Percentiles rank a stretch among this genome's conserved stretches.
Evolutionary conservation across 2,329 filamentous ascomycete species (phyloP).

Genomic region (Aspergillus fijiensis): DNA sequence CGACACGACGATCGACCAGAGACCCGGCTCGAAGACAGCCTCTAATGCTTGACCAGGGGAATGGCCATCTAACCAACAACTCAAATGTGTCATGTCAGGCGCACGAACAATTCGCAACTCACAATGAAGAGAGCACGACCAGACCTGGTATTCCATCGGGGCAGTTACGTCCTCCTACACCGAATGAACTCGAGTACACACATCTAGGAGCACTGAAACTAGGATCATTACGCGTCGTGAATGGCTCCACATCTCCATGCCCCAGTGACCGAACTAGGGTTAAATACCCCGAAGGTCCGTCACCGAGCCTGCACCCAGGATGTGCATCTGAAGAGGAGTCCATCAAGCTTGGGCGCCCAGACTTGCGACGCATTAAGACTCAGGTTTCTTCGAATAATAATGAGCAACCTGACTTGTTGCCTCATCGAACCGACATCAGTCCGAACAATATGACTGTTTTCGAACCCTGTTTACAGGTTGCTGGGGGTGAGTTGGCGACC

Average conservation of each 20-base stretch:
- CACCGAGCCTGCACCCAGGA: background rate
- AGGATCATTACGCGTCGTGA: conserved; percentile 42
- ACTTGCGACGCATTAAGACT: background rate
- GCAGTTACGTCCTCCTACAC: conserved; percentile 27
- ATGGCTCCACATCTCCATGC: conserved; percentile 39
- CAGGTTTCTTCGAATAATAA: background rate
- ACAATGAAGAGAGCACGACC: conserved; percentile 12
- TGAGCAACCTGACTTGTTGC: background rate
- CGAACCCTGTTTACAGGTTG: background rate
- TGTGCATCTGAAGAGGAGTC: background rate
- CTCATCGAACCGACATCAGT: no score
- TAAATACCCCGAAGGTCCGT: conserved; percentile 12
- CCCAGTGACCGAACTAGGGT: conserved; percentile 35
- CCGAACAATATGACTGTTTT: background rate
- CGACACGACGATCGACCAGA: conserved; percentile 35
- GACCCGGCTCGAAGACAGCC: conserved; percentile 21
- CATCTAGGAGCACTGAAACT: conserved; percentile 42
- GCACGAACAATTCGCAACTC: conserved; percentile 22
- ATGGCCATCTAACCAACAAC: conserved; percentile 13
- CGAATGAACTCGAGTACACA: conserved; percentile 35
- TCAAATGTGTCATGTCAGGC: conserved; percentile 2
- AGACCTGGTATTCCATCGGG: conserved; percentile 13
- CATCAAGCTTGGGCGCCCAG: background rate
- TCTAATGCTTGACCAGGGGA: conserved; percentile 27
- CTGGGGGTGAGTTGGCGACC: background rate